A percentile compares a stretch with the other conserved stretches of the same genome.
Conservation (phyloP, 306 rosid genomes). For the Vigna nakashimae region DNA sequence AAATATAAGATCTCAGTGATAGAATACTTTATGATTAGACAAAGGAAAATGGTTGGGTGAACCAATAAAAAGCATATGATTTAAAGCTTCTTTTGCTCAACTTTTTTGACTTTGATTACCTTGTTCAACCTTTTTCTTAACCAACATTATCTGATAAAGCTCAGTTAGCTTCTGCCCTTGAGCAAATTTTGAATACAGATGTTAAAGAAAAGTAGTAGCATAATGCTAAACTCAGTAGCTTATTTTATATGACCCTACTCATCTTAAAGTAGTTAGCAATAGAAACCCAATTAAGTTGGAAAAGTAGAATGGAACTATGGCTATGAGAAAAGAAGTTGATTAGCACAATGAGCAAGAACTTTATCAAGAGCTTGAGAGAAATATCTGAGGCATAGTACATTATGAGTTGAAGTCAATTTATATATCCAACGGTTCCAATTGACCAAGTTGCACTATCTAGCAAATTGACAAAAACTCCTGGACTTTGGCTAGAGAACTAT, state of each 20-base stretch:
- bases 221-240: background rate
- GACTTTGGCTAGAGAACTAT: background rate
- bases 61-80: background rate
- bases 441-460: background rate
- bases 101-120: constrained; percentile 13
- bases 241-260: constrained; percentile 1
- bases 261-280: background rate
- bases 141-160: background rate
- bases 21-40: background rate
- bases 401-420: no score
- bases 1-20: background rate
- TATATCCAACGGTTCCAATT: background rate
- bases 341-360: no score
- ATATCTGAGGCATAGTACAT: background rate
- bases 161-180: background rate
- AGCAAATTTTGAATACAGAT: background rate
- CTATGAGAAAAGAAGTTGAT: background rate
- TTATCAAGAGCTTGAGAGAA: background rate
- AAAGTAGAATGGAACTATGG: background rate
- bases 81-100: background rate
- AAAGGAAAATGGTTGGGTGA: constrained; percentile 5
- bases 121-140: background rate
- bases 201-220: background rate
- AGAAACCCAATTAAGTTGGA: no score
- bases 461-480: background rate